Evolutionary conservation across 352 stramenopile genomes (phyloP).

Genomic region (Pythium rhizo-oryzae): DNA sequence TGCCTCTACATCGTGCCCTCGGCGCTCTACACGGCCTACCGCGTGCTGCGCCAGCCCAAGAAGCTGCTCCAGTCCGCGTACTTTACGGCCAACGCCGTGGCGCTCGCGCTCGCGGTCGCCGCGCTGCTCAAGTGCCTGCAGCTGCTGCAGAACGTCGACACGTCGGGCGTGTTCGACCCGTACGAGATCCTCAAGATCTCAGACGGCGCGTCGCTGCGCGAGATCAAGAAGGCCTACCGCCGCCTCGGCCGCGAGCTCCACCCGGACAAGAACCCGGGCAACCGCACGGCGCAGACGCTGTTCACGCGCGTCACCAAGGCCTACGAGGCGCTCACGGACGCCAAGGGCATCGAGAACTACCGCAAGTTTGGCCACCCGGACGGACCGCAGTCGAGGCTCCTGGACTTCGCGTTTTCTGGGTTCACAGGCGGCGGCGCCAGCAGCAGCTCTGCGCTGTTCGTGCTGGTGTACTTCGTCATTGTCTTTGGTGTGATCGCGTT

Average conservation of each 20-base stretch:
- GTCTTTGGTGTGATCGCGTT: slow-evolving; percentile 66
- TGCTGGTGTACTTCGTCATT: slow-evolving; percentile 69
- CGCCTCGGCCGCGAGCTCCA: slow-evolving; percentile 89
- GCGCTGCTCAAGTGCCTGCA: slow-evolving; percentile 57
- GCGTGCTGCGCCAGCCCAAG: slow-evolving; percentile 48
- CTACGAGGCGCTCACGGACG: slow-evolving; percentile 96
- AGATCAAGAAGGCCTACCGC: slow-evolving; percentile 96
- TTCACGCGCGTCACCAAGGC: slow-evolving; percentile 98
- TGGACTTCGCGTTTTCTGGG: slow-evolving; percentile 70
- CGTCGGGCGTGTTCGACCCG: slow-evolving; percentile 93
- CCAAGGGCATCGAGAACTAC: slow-evolving; percentile 96
- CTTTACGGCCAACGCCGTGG: slow-evolving; percentile 52
- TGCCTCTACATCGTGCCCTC: slow-evolving; percentile 75
- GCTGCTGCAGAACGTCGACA: slow-evolving; percentile 72
- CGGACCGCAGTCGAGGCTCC: slow-evolving; percentile 81
- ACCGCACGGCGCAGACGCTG: slow-evolving; percentile 95
- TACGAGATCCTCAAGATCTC: slow-evolving; percentile 97
- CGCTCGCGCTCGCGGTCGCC: slow-evolving; percentile 50
- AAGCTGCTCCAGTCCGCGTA: slow-evolving; percentile 43
- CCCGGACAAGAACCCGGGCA: slow-evolving; percentile 97
- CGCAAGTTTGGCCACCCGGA: slow-evolving; percentile 99
- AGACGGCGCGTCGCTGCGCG: slow-evolving; percentile 84
- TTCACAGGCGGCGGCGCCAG: slow-evolving; percentile 47
- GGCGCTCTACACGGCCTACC: slow-evolving; percentile 53
- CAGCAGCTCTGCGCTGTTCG: slow-evolving; percentile 54